These are phyloP conservation scores for Moesziomyces parantarcticus DNA, from an alignment of 1,284 basidiomycete genomes.

Conservation along the genomic window DNA sequence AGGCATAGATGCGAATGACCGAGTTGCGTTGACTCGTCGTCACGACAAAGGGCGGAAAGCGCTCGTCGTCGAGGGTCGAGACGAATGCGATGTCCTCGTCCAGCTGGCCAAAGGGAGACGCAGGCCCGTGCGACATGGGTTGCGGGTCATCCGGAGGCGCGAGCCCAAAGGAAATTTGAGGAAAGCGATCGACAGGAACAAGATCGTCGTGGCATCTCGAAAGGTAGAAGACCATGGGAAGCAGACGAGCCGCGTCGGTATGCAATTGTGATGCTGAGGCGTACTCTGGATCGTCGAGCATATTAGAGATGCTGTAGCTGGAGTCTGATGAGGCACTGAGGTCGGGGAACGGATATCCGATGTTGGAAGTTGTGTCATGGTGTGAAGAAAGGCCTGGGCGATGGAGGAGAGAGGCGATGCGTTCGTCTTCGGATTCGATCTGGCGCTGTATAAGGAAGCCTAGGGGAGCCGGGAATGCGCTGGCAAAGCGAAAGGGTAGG, in stretches of 20 bases:
- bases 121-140: constrained; percentile 45
- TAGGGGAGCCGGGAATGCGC: constrained; percentile 39
- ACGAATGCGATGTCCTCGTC: constrained; percentile 51
- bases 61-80: constrained; percentile 5
- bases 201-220: constrained; percentile 56
- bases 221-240: constrained; percentile 59
- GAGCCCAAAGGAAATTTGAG: constrained; percentile 24
- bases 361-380: background rate
- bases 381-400: constrained; percentile 1
- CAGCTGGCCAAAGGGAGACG: constrained; percentile 40
- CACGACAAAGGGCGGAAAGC: constrained; percentile 31
- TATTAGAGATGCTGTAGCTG: constrained; percentile 21
- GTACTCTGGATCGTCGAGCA: constrained; percentile 23
- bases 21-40: constrained; percentile 26
- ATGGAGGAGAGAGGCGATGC: constrained; percentile 23
- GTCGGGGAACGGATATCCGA: constrained; percentile 35
- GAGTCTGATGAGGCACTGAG: constrained; percentile 22
- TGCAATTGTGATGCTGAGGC: constrained; percentile 17
- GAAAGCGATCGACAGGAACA: constrained; percentile 45
- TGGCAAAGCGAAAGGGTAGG: constrained; percentile 47
- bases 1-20: constrained; percentile 49
- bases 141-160: constrained; percentile 3
- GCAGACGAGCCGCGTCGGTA: constrained; percentile 15
- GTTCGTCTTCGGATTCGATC: constrained; percentile 46
- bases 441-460: constrained; percentile 58